phyloP scores from a whole-genome alignment of 495 filamentous ascomycete genomes.

The Trichoderma virens region DNA sequence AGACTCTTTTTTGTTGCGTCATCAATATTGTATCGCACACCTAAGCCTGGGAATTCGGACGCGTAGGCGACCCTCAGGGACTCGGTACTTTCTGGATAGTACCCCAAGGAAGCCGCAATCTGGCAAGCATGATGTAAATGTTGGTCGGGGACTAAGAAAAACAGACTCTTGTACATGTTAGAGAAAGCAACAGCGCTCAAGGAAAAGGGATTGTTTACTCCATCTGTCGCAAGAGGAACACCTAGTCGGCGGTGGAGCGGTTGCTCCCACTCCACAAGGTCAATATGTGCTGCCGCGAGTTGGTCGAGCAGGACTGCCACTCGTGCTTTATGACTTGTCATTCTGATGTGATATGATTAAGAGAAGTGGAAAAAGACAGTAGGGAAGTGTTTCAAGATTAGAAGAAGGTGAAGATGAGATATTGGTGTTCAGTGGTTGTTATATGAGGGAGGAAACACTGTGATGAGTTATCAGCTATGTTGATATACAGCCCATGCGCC shows the following conservation, averaged over 20 bases:
- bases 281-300: slow-evolving; percentile 7
- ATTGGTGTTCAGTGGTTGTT: background rate
- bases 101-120: slow-evolving; percentile 8
- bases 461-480: no score
- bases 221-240: background rate
- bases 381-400: background rate
- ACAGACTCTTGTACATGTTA: background rate
- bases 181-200: background rate
- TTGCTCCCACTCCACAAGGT: slow-evolving; percentile 12
- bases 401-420: background rate
- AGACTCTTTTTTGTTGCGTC: background rate
- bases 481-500: no score
- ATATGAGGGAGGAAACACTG: background rate
- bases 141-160: slow-evolving; percentile 8
- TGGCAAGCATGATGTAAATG: slow-evolving; percentile 5
- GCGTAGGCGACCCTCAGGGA: background rate
- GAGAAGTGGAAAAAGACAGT: background rate
- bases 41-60: background rate
- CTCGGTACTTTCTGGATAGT: slow-evolving; percentile 7
- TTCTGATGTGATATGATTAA: background rate
- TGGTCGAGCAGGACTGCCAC: slow-evolving; percentile 6
- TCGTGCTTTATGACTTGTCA: background rate
- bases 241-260: background rate
- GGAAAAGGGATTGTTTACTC: background rate
- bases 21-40: slow-evolving; percentile 9